Base-by-base conservation (phyloP, 495 filamentous ascomycete genomes). In the Penicillium salamii region DNA sequence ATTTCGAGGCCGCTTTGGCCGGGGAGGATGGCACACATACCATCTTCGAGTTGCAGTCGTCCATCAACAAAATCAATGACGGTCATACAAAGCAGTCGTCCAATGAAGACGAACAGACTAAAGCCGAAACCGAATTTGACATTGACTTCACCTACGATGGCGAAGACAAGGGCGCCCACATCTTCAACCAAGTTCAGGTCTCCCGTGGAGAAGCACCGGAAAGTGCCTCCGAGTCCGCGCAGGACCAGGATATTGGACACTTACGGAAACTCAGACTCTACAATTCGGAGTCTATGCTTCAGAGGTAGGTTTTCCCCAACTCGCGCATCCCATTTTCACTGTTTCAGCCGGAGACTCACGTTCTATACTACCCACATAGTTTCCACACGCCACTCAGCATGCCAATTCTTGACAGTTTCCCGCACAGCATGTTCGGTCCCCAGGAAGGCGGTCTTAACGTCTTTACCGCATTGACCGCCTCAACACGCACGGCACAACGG, bases 331-430 rank as follows among this genome's bases (percentile, higher is more conserved):
- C 9, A 37, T 7, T 42, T 15, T 24, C n/a, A 35, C 14, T 43
- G 44, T 52, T 31, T 48, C 44, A 41, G 50, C 41, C 31, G 21
- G 15, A 18, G 7, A 17, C 40, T 53, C 13, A 48, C 33, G 18
- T 24, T 18, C 20, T 42, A 5, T 14, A 29, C 33, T 28, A 39
- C 29, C n/a, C 24, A 15, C 14, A 44, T 57, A 86, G 83, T 46
- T 82, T 80, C 50, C 66, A 73, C 40, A 82, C 82, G 15, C 48
- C 71, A 3, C 75, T 95, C 14, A 68, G 74, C 5, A 90, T 89
- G 63, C 91, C 93, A 3, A 63, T 91, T 11, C 78, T 95, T 23
- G 83, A 91, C 62, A 95, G 89, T 66, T 96, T 88, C 56, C 72
- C 93, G 79, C 31, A 70, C 50, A 26, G 87, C 87, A 52, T 91